Base-by-base conservation (phyloP, 192 early-diverging fungal genomes). In the Piromyces sp. region DNA sequence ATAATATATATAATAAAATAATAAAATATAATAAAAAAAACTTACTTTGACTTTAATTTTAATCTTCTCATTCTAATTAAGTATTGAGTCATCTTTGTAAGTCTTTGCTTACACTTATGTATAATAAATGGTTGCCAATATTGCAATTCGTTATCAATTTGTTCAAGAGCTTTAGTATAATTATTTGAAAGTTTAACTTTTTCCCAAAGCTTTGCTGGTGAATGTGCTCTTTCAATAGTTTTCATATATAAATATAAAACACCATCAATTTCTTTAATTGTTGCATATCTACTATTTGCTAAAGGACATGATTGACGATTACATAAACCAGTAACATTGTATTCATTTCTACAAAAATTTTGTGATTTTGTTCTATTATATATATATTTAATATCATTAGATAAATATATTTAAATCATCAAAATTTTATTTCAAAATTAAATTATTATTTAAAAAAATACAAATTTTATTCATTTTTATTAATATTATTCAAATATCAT, bases 321-420 rank as follows among this genome's bases (percentile, higher is more conserved):
- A 90, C 97, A 99, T 40, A 96, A 93, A 30, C 97, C 97, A 3
- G 96, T 96, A 12, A 98, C 93, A 87, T 98, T 99, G 88, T 96
- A 95, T 82, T 95, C 93, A 86, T 97, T 96, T 83, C 96, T 92
- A 88, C 97, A 99, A 81, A 99, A 96, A 86, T 92, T 96, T 80
- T 93, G 93, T 51, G 92, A 92, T 81, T 89, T 87, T 28, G 96
- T 96, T 86, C 93, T 94, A 85, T 29, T 83, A n/a, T n/a, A n/a
- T n/a, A n/a, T n/a, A n/a, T n/a, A n/a, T n/a, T n/a, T n/a, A n/a
- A n/a, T n/a, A n/a, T n/a, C n/a, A n/a, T n/a, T n/a, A n/a, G n/a
- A n/a, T n/a, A n/a, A n/a, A n/a, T n/a, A n/a, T n/a, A n/a, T n/a
- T n/a, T n/a, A n/a, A n/a, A n/a, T n/a, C n/a, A n/a, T n/a, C n/a